phyloP scores from a whole-genome alignment of 2,329 filamentous ascomycete genomes.

The Lasiodiplodia sp. region DNA sequence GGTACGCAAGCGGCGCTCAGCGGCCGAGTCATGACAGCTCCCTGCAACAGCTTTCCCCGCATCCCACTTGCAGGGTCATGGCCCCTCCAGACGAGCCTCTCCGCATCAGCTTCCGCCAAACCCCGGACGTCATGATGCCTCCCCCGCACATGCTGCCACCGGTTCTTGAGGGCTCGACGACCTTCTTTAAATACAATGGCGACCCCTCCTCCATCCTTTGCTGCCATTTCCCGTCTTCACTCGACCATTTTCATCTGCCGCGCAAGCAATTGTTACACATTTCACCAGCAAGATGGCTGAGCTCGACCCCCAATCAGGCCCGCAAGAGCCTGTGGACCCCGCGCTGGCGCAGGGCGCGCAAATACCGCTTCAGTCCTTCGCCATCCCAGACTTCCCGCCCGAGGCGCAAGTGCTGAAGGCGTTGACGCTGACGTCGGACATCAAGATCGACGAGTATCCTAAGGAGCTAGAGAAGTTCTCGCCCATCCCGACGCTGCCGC shows the following conservation, averaged over 20 bases:
- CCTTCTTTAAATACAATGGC: constrained; percentile 6
- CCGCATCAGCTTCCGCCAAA: constrained; percentile 23
- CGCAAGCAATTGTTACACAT: not conserved
- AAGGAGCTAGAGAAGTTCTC: constrained; percentile 42
- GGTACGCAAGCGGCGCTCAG: constrained; percentile 17
- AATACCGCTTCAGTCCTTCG: constrained; percentile 55
- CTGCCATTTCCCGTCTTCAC: not conserved
- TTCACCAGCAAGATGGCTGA: constrained; percentile 16
- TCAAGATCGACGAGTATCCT: constrained; percentile 57
- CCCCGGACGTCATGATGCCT: constrained; percentile 22
- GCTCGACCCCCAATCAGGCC: constrained; percentile 16
- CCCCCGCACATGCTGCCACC: constrained; percentile 21
- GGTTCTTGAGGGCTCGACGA: not conserved
- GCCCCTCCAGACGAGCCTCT: constrained; percentile 24
- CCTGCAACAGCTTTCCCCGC: constrained; percentile 24
- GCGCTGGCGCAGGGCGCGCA: constrained; percentile 52
- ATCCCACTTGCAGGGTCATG: constrained; percentile 25
- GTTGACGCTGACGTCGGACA: constrained; percentile 58
- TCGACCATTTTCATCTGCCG: not conserved
- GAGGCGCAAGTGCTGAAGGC: constrained; percentile 53
- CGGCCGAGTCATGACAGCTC: constrained; percentile 8
- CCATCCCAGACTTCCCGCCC: constrained; percentile 54
- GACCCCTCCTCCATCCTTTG: constrained; percentile 6
- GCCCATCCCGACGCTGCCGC: constrained; percentile 41
- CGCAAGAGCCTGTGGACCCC: constrained; percentile 29